Evolutionary conservation across 139 green algal species (phyloP).

Genomic region (Dunaliella primolecta): DNA sequence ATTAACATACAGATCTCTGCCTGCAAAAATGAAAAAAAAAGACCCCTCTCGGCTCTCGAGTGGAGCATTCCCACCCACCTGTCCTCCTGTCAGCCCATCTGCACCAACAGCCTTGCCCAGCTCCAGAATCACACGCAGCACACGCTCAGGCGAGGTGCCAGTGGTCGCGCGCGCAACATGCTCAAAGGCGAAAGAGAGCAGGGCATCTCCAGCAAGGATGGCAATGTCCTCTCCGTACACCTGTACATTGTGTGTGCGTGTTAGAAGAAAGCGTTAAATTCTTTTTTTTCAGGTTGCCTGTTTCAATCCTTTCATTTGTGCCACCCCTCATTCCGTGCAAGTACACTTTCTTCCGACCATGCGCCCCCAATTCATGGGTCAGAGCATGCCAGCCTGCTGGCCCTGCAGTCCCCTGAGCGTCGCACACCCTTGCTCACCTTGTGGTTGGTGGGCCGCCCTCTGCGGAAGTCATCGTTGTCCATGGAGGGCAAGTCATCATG

Average conservation of each 20-base stretch:
- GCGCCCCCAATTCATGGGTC: too few relatives aligned
- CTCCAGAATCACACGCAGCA: slow-evolving; percentile 84
- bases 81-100: slow-evolving; percentile 92
- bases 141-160: slow-evolving; percentile 73
- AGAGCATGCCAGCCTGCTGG: too few relatives aligned
- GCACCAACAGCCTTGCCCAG: slow-evolving; percentile 82
- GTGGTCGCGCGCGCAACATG: slow-evolving; percentile 89
- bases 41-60: too few relatives aligned
- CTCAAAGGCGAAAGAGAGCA: slow-evolving; percentile 94
- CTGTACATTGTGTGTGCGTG: slow-evolving; percentile 40
- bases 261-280: neutral
- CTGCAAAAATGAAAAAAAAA: too few relatives aligned
- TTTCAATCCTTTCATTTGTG: too few relatives aligned
- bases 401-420: too few relatives aligned
- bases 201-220: slow-evolving; percentile 94
- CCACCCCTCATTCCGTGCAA: too few relatives aligned
- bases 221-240: slow-evolving; percentile 96
- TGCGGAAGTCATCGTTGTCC: slow-evolving; percentile 98
- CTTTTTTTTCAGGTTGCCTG: too few relatives aligned
- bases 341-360: too few relatives aligned
- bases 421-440: too few relatives aligned
- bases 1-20: too few relatives aligned
- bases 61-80: slow-evolving; percentile 54
- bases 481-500: slow-evolving; percentile 96
- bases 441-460: slow-evolving; percentile 92